Evolutionary conservation across 2,329 filamentous ascomycete genomes (phyloP).

Genomic region (Fusarium dlaminii): DNA sequence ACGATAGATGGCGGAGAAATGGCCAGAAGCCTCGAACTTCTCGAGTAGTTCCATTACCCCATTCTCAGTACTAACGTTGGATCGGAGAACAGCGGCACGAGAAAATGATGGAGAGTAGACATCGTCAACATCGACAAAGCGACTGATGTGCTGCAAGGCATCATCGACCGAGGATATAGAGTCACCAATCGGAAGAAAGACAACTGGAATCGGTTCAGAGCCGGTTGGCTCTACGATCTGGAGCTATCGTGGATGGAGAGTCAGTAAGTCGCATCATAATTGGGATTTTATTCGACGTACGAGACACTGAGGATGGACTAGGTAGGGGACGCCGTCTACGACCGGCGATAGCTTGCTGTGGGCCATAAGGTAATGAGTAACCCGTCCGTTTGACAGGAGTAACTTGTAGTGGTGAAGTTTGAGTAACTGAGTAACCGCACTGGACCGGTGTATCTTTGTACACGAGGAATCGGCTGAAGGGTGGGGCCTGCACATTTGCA

Average conservation of each 20-base stretch:
- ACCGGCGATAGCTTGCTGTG: not conserved
- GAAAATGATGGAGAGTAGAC: not conserved
- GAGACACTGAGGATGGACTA: not conserved
- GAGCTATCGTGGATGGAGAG: not conserved
- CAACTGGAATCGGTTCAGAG: not conserved
- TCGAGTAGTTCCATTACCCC: accelerated
- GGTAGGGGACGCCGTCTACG: not conserved
- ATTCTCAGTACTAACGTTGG: no score
- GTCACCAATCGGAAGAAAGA: accelerated
- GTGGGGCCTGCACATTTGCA: no score
- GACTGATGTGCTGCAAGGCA: not conserved
- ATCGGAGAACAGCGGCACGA: not conserved
- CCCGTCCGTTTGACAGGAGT: no score
- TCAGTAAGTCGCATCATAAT: not conserved
- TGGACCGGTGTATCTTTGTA: no score
- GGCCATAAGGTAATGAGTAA: no score
- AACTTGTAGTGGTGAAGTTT: no score
- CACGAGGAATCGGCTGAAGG: no score
- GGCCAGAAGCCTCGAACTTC: not conserved
- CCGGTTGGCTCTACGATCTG: accelerated
- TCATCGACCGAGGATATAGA: not conserved
- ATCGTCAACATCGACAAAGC: not conserved
- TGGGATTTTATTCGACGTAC: not conserved
- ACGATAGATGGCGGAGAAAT: not conserved
- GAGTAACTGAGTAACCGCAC: no score